These are phyloP conservation scores for Hyaloscypha variabilis DNA, from an alignment of 495 filamentous ascomycete genomes.

Conservation along the genomic window DNA sequence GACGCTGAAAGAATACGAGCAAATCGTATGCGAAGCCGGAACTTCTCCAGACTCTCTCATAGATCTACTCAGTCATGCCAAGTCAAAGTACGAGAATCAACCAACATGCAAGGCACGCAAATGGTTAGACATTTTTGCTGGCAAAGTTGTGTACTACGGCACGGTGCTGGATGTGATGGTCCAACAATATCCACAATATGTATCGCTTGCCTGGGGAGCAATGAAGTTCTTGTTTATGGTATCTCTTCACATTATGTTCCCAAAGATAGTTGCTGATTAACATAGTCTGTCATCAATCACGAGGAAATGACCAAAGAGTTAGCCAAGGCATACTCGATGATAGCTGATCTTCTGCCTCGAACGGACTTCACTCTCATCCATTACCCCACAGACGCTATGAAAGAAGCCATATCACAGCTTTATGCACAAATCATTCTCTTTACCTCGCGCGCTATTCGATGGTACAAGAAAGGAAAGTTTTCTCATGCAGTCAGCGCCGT, in stretches of 20 bases:
- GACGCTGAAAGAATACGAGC: too few relatives aligned
- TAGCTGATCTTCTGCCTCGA: constrained; percentile 39
- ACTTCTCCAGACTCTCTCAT: too few relatives aligned
- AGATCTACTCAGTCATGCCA: too few relatives aligned
- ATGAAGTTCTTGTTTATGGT: constrained; percentile 37
- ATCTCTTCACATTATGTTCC: constrained; percentile 2
- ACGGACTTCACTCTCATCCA: constrained; percentile 33
- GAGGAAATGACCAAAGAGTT: constrained; percentile 30
- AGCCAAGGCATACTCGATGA: constrained; percentile 32
- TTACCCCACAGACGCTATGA: constrained; percentile 40
- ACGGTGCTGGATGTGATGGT: constrained; percentile 30
- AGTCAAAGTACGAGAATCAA: constrained; percentile 20
- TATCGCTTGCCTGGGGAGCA: constrained; percentile 39
- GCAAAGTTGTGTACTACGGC: constrained; percentile 25
- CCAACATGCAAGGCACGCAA: constrained; percentile 22
- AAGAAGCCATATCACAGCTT: constrained; percentile 32
- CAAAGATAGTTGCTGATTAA: neutral
- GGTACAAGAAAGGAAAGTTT: constrained; percentile 37
- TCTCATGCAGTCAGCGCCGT: constrained; percentile 29
- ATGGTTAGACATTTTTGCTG: constrained; percentile 22
- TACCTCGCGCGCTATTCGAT: constrained; percentile 30
- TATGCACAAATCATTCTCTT: constrained; percentile 41
- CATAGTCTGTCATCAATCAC: constrained; percentile 31
- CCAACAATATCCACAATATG: constrained; percentile 39
- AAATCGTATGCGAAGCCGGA: too few relatives aligned